phyloP scores from a whole-genome alignment of 768 basidiomycete species.

The Amyloporia xantha region DNA sequence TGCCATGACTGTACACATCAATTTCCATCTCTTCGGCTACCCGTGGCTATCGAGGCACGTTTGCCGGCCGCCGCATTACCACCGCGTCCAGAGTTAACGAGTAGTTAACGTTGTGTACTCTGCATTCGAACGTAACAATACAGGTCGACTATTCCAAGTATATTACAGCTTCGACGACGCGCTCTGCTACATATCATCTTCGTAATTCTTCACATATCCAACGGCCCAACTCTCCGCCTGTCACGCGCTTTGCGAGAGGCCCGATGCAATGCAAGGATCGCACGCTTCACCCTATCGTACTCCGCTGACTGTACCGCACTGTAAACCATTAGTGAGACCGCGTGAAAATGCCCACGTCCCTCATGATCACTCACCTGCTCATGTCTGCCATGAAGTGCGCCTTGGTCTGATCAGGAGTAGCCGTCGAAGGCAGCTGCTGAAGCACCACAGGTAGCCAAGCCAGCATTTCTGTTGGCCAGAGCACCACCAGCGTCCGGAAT shows the following conservation, averaged over 20 bases:
- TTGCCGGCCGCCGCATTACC: background rate
- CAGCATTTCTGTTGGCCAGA: slow-evolving; percentile 66
- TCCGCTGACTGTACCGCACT: slow-evolving; percentile 63
- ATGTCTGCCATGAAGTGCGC: slow-evolving; percentile 69
- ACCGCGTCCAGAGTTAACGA: too few species aligned
- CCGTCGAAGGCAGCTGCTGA: slow-evolving; percentile 56
- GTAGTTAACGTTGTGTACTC: too few species aligned
- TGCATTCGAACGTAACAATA: background rate
- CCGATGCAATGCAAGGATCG: slow-evolving; percentile 62
- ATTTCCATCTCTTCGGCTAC: background rate
- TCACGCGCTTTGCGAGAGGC: slow-evolving; percentile 71
- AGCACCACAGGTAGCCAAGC: slow-evolving; percentile 69
- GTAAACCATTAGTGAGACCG: slow-evolving; percentile 13
- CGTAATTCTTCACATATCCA: slow-evolving; percentile 27
- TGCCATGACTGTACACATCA: too few species aligned
- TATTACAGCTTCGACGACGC: background rate
- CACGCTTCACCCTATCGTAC: slow-evolving; percentile 79
- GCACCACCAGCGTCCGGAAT: slow-evolving; percentile 56
- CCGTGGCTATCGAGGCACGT: slow-evolving; percentile 14
- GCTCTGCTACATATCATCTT: background rate
- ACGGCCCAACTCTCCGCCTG: slow-evolving; percentile 38
- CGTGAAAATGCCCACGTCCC: background rate
- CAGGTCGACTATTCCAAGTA: background rate
- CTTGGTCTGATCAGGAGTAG: slow-evolving; percentile 60
- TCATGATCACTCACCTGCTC: slow-evolving; percentile 48